Percentiles rank a stretch among this genome's conserved stretches.
phyloP scores from a whole-genome alignment of 1,284 basidiomycete genomes.

The Malassezia equina region DNA sequence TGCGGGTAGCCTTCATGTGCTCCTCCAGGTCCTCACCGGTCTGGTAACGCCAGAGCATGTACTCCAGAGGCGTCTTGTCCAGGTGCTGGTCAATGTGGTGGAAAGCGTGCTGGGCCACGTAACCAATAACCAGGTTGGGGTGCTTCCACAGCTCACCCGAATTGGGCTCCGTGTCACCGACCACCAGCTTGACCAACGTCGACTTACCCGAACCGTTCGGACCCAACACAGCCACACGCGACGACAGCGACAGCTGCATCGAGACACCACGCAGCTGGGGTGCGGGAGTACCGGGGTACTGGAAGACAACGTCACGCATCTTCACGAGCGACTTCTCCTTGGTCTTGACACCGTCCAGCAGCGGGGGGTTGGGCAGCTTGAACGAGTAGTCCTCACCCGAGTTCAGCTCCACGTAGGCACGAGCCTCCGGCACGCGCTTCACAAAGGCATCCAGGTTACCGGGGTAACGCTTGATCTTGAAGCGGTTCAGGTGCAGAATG shows the following conservation, averaged over 20 bases:
- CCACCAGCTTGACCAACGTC: conserved; percentile 47
- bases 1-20: conserved; percentile 41
- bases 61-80: conserved; percentile 48
- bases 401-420: conserved; percentile 46
- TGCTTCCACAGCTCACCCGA: conserved; percentile 48
- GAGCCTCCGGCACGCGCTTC: conserved; percentile 47
- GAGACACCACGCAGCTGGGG: conserved; percentile 46
- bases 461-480: conserved; percentile 49
- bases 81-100: conserved; percentile 49
- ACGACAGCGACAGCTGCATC: conserved; percentile 48
- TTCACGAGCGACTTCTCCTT: conserved; percentile 49
- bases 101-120: conserved; percentile 49
- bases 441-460: conserved; percentile 47
- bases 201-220: conserved; percentile 49
- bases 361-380: conserved; percentile 48
- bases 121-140: conserved; percentile 48
- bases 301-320: conserved; percentile 47
- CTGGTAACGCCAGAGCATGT: conserved; percentile 49
- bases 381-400: conserved; percentile 48
- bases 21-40: conserved; percentile 48
- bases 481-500: conserved; percentile 48
- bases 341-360: conserved; percentile 49
- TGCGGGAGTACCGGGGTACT: conserved; percentile 44
- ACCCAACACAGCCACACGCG: conserved; percentile 47
- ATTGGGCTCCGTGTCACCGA: conserved; percentile 47